These are phyloP conservation scores for Ophiostoma sp. DNA, from an alignment of 2,329 filamentous ascomycete genomes.

Conservation along the genomic window DNA sequence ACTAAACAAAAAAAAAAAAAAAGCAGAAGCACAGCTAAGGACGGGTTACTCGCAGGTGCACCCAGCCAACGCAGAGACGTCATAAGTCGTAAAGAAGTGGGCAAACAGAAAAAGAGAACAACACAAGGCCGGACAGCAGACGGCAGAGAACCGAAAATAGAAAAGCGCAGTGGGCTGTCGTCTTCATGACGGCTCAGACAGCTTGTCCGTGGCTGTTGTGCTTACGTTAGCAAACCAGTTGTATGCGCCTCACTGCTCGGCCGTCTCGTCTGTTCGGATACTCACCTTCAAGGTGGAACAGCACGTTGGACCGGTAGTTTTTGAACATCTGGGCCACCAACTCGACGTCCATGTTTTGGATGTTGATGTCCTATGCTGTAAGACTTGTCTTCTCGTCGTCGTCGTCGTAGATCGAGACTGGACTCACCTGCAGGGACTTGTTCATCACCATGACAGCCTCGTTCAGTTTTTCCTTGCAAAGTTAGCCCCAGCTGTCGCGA, in stretches of 20 bases:
- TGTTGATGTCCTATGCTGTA: constrained; percentile 75
- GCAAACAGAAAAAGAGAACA: background rate
- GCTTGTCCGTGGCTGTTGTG: constrained; percentile 27
- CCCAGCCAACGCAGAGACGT: background rate
- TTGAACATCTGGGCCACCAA: constrained; percentile 99
- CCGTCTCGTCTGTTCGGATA: background rate
- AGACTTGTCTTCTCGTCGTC: background rate
- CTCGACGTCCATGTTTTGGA: constrained; percentile 98
- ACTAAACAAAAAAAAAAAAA: background rate
- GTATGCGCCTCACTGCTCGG: background rate
- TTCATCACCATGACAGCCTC: constrained; percentile 91
- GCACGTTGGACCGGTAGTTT: constrained; percentile 96
- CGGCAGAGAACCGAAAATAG: background rate
- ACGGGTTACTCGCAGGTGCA: background rate
- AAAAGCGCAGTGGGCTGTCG: background rate
- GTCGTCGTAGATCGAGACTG: background rate
- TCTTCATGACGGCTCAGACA: constrained; percentile 23
- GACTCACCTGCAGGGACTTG: constrained; percentile 72
- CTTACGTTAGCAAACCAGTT: background rate
- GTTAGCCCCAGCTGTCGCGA: background rate
- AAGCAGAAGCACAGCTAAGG: background rate
- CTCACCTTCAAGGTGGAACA: constrained; percentile 93
- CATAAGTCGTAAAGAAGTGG: background rate
- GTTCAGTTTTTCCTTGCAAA: constrained; percentile 83
- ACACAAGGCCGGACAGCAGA: background rate